Evolutionary conservation across 768 basidiomycete species (phyloP).

Genomic region (Amanita thiersii): DNA sequence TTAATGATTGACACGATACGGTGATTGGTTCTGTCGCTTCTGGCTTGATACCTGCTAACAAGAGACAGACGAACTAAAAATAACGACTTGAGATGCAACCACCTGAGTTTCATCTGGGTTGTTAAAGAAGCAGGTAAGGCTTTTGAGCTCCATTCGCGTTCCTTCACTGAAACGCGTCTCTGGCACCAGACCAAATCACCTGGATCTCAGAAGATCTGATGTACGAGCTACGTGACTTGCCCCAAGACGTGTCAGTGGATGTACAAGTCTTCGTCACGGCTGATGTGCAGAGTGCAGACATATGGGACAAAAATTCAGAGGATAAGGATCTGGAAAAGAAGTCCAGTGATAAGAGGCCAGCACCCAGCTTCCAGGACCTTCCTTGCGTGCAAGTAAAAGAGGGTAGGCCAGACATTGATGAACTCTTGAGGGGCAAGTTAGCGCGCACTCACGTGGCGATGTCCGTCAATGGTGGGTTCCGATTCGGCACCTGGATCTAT

Average conservation of each 20-base stretch:
- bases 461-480: constrained; percentile 37
- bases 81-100: constrained; percentile 18
- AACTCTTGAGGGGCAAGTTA: constrained; percentile 29
- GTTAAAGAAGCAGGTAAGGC: constrained; percentile 32
- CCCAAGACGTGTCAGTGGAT: constrained; percentile 22
- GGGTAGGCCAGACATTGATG: constrained; percentile 35
- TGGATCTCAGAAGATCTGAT: constrained; percentile 38
- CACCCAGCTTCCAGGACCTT: constrained; percentile 14
- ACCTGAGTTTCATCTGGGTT: constrained; percentile 35
- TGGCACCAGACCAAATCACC: constrained; percentile 23
- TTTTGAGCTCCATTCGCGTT: no score
- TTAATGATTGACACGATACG: constrained; percentile 32
- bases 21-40: constrained; percentile 16
- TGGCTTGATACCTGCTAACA: neutral
- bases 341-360: constrained; percentile 10
- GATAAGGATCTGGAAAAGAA: constrained; percentile 12
- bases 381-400: constrained; percentile 18
- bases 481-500: neutral
- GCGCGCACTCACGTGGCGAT: constrained; percentile 25
- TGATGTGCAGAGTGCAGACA: constrained; percentile 12
- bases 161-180: neutral
- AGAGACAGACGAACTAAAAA: constrained; percentile 18
- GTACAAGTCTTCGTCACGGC: constrained; percentile 35
- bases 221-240: constrained; percentile 20
- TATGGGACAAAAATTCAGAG: constrained; percentile 14